Percentiles rank a stretch among this genome's conserved stretches.
Evolutionary conservation across 352 stramenopile species (phyloP).

Genomic region (Globisporangium nagaii): DNA sequence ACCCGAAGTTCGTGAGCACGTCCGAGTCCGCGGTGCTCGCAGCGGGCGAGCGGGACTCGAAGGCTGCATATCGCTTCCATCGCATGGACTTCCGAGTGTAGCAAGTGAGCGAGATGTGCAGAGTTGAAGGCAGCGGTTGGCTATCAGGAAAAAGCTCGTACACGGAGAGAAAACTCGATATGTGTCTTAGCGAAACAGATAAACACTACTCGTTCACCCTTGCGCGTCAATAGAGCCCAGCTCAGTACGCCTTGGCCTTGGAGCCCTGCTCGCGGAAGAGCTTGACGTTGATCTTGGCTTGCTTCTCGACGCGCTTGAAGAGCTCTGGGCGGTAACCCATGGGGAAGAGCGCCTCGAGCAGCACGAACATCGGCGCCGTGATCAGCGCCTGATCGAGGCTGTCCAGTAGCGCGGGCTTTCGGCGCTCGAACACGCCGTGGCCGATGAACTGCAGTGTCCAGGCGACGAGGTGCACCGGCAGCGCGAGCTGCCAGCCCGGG

Average conservation of each 20-base stretch:
- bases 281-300: constrained; percentile 60
- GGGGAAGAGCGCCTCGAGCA: constrained; percentile 72
- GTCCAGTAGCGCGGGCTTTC: constrained; percentile 79
- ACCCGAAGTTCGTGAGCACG: constrained; percentile 4
- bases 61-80: not conserved
- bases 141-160: too few relatives aligned
- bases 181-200: not conserved
- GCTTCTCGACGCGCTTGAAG: constrained; percentile 49
- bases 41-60: not conserved
- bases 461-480: constrained; percentile 44
- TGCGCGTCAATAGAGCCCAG: not conserved
- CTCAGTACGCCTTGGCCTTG: not conserved
- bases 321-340: constrained; percentile 75
- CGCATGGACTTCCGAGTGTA: constrained; percentile 7
- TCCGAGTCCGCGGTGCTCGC: constrained; percentile 6
- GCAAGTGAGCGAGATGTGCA: not conserved
- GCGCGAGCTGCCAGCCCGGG: constrained; percentile 42
- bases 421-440: constrained; percentile 80
- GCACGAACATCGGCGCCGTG: constrained; percentile 83
- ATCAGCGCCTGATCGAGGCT: constrained; percentile 79
- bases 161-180: not conserved
- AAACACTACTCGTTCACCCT: not conserved
- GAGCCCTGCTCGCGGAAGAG: constrained; percentile 29
- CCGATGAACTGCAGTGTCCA: constrained; percentile 87
- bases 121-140: too few relatives aligned